Conservation (phyloP, 441 rosid species). For the Iberis amara region DNA sequence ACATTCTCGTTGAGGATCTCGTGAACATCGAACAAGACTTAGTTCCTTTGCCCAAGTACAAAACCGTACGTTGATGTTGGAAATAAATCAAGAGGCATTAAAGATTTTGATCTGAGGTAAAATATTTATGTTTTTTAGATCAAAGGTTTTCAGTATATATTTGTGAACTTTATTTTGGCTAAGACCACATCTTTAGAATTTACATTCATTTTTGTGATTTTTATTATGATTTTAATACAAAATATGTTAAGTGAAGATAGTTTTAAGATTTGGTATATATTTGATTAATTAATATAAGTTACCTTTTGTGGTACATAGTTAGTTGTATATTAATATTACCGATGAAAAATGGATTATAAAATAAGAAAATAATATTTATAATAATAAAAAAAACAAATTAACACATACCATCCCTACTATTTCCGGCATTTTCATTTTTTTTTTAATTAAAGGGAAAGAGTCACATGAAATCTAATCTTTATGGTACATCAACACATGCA, state of each 20-base stretch:
- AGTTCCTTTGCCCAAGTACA: conserved; percentile 36
- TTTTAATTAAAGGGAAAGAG: neutral
- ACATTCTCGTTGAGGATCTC: conserved; percentile 37
- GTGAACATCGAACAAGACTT: conserved; percentile 36
- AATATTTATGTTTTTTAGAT: neutral
- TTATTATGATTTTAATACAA: neutral
- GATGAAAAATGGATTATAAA: conserved; percentile 7
- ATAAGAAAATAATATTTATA: neutral
- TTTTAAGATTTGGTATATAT: neutral
- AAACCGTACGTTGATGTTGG: conserved; percentile 14
- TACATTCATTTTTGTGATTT: neutral
- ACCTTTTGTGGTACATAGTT: neutral
- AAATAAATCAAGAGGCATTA: conserved; percentile 22
- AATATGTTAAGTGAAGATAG: neutral
- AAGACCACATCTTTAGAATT: conserved; percentile 5
- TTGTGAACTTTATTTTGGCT: neutral
- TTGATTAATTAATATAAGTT: neutral
- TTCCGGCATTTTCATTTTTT: conserved; percentile 13
- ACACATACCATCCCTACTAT: conserved; percentile 27
- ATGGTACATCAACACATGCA: conserved; percentile 27
- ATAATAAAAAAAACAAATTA: conserved; percentile 23
- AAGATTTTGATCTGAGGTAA: conserved; percentile 25
- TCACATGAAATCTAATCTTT: conserved; percentile 30
- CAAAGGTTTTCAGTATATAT: no score
- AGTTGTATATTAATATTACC: neutral